These are phyloP conservation scores for Pseudocercospora ulei DNA, from an alignment of 2,329 filamentous ascomycete species.

Conservation along the genomic window DNA sequence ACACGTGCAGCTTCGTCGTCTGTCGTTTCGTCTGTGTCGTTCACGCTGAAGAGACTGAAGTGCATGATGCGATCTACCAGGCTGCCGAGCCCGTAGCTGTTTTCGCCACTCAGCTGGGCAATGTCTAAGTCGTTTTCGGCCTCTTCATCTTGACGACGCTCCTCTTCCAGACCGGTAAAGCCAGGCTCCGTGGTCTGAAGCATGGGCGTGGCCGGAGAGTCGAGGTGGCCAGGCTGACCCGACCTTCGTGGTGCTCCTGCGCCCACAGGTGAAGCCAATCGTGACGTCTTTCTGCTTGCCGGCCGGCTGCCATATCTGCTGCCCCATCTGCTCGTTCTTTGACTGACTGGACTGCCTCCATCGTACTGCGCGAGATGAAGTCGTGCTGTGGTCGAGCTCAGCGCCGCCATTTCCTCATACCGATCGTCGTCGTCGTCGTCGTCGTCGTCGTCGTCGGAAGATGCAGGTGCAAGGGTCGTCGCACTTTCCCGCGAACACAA, in stretches of 20 bases:
- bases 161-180: constrained; percentile 40
- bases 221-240: constrained; percentile 28
- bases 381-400: constrained; percentile 25
- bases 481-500: constrained; percentile 40
- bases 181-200: constrained; percentile 41
- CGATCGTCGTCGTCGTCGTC: constrained; percentile 32
- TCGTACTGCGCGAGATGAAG: constrained; percentile 17
- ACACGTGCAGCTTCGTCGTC: constrained; percentile 25
- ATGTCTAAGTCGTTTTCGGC: constrained; percentile 41
- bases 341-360: constrained; percentile 17
- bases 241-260: constrained; percentile 31
- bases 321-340: constrained; percentile 29
- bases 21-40: constrained; percentile 41
- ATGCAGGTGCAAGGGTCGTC: constrained; percentile 42
- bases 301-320: constrained; percentile 34
- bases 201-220: constrained; percentile 15
- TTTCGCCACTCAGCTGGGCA: constrained; percentile 44
- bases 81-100: constrained; percentile 47
- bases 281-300: constrained; percentile 36
- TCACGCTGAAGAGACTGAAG: constrained; percentile 48
- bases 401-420: constrained; percentile 32
- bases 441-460: constrained; percentile 26
- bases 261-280: constrained; percentile 35
- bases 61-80: constrained; percentile 52
- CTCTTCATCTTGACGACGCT: constrained; percentile 27